Conservation (phyloP, 2,329 filamentous ascomycete genomes). For the Cladophialophora bantiana region DNA sequence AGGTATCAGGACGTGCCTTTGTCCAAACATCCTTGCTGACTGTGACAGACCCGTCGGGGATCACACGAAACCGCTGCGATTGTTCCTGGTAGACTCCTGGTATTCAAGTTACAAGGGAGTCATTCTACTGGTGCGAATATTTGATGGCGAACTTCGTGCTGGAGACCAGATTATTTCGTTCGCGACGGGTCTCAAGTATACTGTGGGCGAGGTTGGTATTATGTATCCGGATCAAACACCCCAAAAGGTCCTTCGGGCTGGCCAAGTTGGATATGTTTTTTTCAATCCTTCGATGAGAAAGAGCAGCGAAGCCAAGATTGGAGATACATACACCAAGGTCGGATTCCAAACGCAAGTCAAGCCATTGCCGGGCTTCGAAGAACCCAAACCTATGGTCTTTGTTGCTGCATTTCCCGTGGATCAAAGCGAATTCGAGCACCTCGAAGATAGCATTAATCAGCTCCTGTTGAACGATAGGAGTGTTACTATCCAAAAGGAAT, state of each 20-base stretch:
- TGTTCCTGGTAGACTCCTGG: slow-evolving; percentile 96
- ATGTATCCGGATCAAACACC: slow-evolving; percentile 90
- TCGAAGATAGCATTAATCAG: slow-evolving; percentile 94
- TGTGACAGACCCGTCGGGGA: slow-evolving; percentile 71
- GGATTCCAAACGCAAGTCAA: slow-evolving; percentile 78
- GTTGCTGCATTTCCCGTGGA: slow-evolving; percentile 96
- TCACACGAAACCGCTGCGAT: slow-evolving; percentile 72
- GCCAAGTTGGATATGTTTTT: slow-evolving; percentile 94
- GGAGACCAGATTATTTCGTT: slow-evolving; percentile 89
- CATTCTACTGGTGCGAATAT: slow-evolving; percentile 86
- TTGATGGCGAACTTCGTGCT: slow-evolving; percentile 82
- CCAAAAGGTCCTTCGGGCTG: slow-evolving; percentile 80
- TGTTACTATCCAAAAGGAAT: slow-evolving; percentile 91
- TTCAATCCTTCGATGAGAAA: slow-evolving; percentile 99
- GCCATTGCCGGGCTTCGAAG: slow-evolving; percentile 89
- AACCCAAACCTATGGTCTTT: slow-evolving; percentile 98
- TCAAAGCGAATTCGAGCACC: slow-evolving; percentile 80
- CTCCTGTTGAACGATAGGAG: slow-evolving; percentile 94
- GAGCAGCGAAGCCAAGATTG: slow-evolving; percentile 93
- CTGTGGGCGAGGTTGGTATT: slow-evolving; percentile 94
- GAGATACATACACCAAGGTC: slow-evolving; percentile 89
- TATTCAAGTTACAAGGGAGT: slow-evolving; percentile 97
- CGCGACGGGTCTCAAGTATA: slow-evolving; percentile 87
- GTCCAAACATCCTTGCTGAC: slow-evolving; percentile 6
- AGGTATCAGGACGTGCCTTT: slow-evolving; percentile 38